Conservation (phyloP, 106 monocot species). For the Amphibolis antarctica region DNA sequence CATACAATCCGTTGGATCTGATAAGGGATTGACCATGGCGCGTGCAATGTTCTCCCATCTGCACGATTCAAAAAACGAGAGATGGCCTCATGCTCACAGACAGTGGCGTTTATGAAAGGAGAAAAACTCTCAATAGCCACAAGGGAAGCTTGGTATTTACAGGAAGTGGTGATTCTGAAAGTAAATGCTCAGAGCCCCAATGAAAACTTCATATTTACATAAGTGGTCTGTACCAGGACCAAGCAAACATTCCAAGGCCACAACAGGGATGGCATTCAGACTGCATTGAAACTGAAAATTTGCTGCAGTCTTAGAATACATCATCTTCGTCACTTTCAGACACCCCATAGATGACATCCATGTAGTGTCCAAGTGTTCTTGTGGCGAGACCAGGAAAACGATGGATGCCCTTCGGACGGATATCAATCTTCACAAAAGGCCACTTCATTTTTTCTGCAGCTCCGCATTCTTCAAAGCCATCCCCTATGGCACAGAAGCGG, state of each 20-base stretch:
- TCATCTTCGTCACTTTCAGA: neutral
- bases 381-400: conserved; percentile 66
- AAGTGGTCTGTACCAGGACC: neutral
- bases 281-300: too few relatives aligned
- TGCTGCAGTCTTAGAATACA: too few relatives aligned
- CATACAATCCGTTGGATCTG: too few relatives aligned
- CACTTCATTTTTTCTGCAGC: conserved; percentile 68
- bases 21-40: neutral
- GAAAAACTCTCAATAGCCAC: neutral
- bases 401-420: conserved; percentile 33
- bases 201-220: neutral
- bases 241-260: too few relatives aligned
- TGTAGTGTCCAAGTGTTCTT: conserved; percentile 43
- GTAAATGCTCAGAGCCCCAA: too few relatives aligned
- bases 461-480: conserved; percentile 69
- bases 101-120: neutral
- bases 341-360: conserved; percentile 47
- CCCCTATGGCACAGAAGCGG: conserved; percentile 85
- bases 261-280: too few relatives aligned
- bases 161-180: too few relatives aligned
- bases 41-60: neutral
- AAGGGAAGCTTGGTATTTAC: too few relatives aligned
- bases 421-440: conserved; percentile 77
- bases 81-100: neutral
- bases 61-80: too few relatives aligned